phyloP scores from a whole-genome alignment of 306 rosid genomes.

The Inga laurina region DNA sequence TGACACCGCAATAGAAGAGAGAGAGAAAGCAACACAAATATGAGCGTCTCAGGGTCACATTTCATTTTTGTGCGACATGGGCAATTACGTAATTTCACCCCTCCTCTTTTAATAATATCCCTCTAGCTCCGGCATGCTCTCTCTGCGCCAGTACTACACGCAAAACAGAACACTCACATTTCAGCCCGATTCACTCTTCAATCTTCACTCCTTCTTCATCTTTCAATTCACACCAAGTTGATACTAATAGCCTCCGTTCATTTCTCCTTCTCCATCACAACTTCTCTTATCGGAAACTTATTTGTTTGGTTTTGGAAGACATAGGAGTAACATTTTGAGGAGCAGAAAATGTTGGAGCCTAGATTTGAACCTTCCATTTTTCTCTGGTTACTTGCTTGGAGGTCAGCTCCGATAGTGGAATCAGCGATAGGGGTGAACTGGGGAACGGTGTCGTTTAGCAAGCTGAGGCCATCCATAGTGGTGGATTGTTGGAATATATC shows the following conservation, averaged over 20 bases:
- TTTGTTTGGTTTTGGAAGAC: not conserved
- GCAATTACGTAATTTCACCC: not conserved
- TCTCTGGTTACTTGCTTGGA: slow-evolving; percentile 29
- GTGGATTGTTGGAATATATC: too few species aligned
- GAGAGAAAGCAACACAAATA: not conserved
- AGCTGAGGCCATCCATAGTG: slow-evolving; percentile 70
- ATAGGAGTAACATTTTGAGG: slow-evolving; percentile 14
- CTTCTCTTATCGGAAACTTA: not conserved
- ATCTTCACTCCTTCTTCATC: not conserved
- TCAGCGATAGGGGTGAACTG: slow-evolving; percentile 62
- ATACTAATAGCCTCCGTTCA: not conserved
- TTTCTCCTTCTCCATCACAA: not conserved
- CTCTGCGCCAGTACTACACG: not conserved
- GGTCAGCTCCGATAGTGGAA: slow-evolving; percentile 49
- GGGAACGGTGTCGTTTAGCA: slow-evolving; percentile 79
- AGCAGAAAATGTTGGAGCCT: slow-evolving; percentile 45
- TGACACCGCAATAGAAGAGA: not conserved
- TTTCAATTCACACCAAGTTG: too few species aligned
- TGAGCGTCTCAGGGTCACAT: not conserved
- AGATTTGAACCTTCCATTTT: slow-evolving; percentile 29
- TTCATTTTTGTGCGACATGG: not conserved
- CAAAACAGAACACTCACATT: not conserved
- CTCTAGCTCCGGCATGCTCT: not conserved
- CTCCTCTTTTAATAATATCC: not conserved
- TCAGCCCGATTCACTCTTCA: too few species aligned